Base-by-base conservation (phyloP, 176 grass and related monocot species). In the Zea luxurians region DNA sequence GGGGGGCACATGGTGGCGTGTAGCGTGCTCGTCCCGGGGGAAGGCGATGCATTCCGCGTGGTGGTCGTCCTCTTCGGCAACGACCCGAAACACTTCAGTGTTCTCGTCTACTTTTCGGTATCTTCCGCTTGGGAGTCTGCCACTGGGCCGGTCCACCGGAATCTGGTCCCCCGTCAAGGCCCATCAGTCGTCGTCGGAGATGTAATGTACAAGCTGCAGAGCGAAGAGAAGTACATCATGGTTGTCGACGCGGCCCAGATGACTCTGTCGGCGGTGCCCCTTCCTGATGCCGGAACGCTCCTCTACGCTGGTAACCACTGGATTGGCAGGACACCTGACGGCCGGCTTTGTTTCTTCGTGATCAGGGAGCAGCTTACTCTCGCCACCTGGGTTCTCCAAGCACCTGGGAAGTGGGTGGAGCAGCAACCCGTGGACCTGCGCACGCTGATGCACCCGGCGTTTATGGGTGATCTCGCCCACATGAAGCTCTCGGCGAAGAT, bases 401-500 rank as follows among this genome's bases (percentile, higher is more conserved):
- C 79, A 4, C 13, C 54, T 0, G 75, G 90, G 34, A 69, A 66
- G 59, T 92, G 90, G 90, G 37, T 17, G 60, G 13, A 16, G 68
- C 61, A 45, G n/a, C 74, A 42, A 53, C 41, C 68, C 6, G 65
- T 92, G 5, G 4, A 89, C 16, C 37, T 89, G 16, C 53, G 78
- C 4, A 2, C 1, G 13, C 52, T 77, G 64, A 80, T 89, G 82
- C 42, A 49, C 64, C 86, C 65, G 1, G 68, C 44, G 9, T 2
- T 45, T 7, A 78, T 86, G 4, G 58, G 79, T 13, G 60, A 86
- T 13, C 74, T 89, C 40, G 65, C 60, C 4, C 1, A 3, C 34
- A 74, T 61, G 42, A 87, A 86, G 74, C 88, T 93, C 35, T 93
- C 91, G 8, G 87, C 84, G 0, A 84, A 34, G 18, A 74, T 90